Evolutionary conservation across 2,329 filamentous ascomycete species (phyloP).

Genomic region (Byssothecium circinans): DNA sequence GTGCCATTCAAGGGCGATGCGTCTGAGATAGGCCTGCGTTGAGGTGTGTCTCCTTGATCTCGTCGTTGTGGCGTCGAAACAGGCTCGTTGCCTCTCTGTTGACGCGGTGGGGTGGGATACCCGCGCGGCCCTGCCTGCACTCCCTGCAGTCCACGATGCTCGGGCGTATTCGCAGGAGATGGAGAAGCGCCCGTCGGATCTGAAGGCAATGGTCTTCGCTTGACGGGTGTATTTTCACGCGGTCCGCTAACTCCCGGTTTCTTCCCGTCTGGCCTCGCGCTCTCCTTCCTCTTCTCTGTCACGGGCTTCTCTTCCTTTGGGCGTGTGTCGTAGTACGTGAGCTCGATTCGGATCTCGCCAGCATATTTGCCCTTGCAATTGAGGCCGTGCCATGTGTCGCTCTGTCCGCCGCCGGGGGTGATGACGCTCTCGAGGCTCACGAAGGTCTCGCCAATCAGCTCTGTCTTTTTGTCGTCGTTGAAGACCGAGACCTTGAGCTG

Average conservation of each 20-base stretch:
- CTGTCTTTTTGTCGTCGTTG: slow-evolving; percentile 97
- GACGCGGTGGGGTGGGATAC: slow-evolving; percentile 38
- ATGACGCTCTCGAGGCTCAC: slow-evolving; percentile 81
- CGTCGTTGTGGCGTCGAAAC: slow-evolving; percentile 26
- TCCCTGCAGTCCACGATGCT: slow-evolving; percentile 33
- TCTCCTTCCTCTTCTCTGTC: slow-evolving; percentile 56
- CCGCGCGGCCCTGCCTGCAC: slow-evolving; percentile 38
- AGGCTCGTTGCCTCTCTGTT: slow-evolving; percentile 18
- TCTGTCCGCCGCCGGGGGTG: slow-evolving; percentile 85
- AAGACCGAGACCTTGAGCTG: slow-evolving; percentile 95
- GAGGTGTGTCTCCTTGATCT: slow-evolving; percentile 26
- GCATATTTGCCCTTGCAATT: slow-evolving; percentile 93
- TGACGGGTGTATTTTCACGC: slow-evolving; percentile 66
- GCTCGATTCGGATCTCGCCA: slow-evolving; percentile 89
- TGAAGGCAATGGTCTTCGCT: slow-evolving; percentile 79
- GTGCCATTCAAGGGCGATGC: slow-evolving; percentile 23
- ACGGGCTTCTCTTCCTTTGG: slow-evolving; percentile 74
- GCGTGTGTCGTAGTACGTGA: slow-evolving; percentile 92
- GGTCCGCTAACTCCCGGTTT: slow-evolving; percentile 48
- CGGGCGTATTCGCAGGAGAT: slow-evolving; percentile 33
- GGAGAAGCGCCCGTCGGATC: slow-evolving; percentile 65
- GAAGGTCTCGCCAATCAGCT: slow-evolving; percentile 93
- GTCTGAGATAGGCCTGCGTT: slow-evolving; percentile 34
- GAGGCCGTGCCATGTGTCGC: slow-evolving; percentile 86
- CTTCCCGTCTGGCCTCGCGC: slow-evolving; percentile 36